phyloP scores from a whole-genome alignment of 441 rosid genomes.

The Pelargonium fulgidum region DNA sequence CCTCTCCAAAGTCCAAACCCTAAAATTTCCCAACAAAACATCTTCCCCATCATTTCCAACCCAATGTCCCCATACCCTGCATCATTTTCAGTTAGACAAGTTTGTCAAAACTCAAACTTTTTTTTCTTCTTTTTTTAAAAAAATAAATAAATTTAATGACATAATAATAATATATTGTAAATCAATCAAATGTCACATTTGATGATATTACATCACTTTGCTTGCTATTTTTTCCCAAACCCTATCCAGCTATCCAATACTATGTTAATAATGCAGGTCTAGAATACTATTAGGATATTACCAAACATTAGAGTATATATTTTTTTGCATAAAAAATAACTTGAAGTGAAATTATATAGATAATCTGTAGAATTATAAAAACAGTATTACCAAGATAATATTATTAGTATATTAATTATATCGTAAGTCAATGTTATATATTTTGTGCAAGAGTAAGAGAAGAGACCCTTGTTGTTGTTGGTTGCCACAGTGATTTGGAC shows the following conservation, averaged over 20 bases:
- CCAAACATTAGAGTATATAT: too few relatives aligned
- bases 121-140: not conserved
- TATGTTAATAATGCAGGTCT: not conserved
- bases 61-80: slow-evolving; percentile 34
- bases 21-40: slow-evolving; percentile 17
- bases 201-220: slow-evolving; percentile 28
- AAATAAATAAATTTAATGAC: not conserved
- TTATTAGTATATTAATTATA: not conserved
- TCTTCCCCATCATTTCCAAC: slow-evolving; percentile 34
- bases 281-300: too few relatives aligned
- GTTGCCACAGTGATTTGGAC: slow-evolving; percentile 62
- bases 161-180: not conserved
- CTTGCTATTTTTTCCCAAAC: not conserved
- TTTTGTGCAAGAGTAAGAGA: not conserved
- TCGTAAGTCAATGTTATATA: not conserved
- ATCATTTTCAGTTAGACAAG: slow-evolving; percentile 40
- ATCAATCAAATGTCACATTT: slow-evolving; percentile 15
- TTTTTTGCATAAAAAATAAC: not conserved
- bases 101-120: slow-evolving; percentile 15
- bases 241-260: slow-evolving; percentile 13
- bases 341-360: too few relatives aligned
- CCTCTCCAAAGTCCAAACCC: not conserved
- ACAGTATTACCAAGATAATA: too few relatives aligned
- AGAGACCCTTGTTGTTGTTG: slow-evolving; percentile 35
- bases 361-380: too few relatives aligned